A percentile compares a stretch with the other conserved stretches of the same genome.
Conservation (phyloP, 768 basidiomycete species). For the Paxillus rubicundulus region DNA sequence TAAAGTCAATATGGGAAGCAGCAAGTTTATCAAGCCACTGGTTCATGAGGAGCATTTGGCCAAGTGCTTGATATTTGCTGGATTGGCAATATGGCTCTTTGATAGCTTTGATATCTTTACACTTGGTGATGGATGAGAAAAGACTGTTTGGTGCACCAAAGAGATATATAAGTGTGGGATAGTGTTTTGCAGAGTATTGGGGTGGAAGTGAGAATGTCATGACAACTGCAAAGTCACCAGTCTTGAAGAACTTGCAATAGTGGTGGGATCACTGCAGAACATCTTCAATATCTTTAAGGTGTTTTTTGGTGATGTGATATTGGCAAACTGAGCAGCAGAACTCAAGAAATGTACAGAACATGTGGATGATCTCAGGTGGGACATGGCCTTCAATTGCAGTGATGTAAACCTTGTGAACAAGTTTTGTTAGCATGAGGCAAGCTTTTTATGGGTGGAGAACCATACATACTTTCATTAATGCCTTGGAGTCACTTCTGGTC, state of each 20-base stretch:
- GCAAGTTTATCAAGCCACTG: constrained; percentile 28
- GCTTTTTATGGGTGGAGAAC: too few species aligned
- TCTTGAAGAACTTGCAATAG: constrained; percentile 17
- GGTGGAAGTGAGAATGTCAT: constrained; percentile 25
- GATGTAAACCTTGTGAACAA: constrained; percentile 23
- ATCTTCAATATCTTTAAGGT: constrained; percentile 16
- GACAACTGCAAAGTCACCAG: constrained; percentile 9
- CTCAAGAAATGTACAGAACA: not conserved
- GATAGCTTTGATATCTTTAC: constrained; percentile 35
- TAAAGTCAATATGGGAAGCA: constrained; percentile 19
- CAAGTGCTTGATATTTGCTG: constrained; percentile 4
- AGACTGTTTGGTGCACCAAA: constrained; percentile 27
- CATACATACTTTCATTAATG: too few species aligned
- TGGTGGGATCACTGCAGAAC: constrained; percentile 21
- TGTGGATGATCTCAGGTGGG: constrained; percentile 13
- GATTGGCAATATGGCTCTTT: constrained; percentile 34
- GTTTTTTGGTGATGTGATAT: constrained; percentile 13
- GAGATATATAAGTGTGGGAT: constrained; percentile 14
- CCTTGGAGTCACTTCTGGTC: too few species aligned
- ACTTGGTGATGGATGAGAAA: constrained; percentile 12
- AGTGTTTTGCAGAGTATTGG: constrained; percentile 34
- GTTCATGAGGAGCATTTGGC: constrained; percentile 20
- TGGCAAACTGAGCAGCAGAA: constrained; percentile 32
- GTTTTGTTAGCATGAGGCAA: too few species aligned
- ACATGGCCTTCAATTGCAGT: constrained; percentile 24